Evolutionary conservation across 768 basidiomycete species (phyloP).

Genomic region (Hypholoma sublateritium): DNA sequence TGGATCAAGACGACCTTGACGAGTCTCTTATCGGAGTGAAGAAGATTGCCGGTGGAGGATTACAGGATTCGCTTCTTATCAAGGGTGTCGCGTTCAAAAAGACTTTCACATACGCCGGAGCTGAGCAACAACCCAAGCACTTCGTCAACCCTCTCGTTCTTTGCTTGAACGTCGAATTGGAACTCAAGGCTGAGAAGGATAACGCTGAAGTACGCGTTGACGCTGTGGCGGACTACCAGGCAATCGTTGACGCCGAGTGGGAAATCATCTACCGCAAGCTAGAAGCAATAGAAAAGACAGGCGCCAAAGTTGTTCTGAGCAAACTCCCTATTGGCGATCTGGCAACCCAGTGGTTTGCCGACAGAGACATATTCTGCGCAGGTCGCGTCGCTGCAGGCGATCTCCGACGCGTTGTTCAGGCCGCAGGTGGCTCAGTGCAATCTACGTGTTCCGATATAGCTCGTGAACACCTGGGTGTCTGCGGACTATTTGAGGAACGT

Average conservation of each 20-base stretch:
- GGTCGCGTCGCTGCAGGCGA: slow-evolving; percentile 91
- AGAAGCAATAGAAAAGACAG: slow-evolving; percentile 92
- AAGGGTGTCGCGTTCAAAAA: slow-evolving; percentile 97
- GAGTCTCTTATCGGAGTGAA: slow-evolving; percentile 96
- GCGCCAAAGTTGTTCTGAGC: slow-evolving; percentile 96
- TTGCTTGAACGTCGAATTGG: slow-evolving; percentile 95
- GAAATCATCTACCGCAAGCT: slow-evolving; percentile 98
- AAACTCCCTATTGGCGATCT: slow-evolving; percentile 98
- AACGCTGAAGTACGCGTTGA: slow-evolving; percentile 98
- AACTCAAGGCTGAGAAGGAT: slow-evolving; percentile 98
- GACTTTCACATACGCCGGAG: slow-evolving; percentile 98
- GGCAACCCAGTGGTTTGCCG: slow-evolving; percentile 99
- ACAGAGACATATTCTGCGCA: slow-evolving; percentile 98
- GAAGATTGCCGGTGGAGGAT: slow-evolving; percentile 95
- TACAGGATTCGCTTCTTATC: slow-evolving; percentile 93
- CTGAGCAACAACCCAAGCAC: slow-evolving; percentile 96
- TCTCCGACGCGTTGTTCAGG: slow-evolving; percentile 91
- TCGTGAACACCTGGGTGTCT: slow-evolving; percentile 90
- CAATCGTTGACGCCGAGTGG: slow-evolving; percentile 99
- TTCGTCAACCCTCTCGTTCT: slow-evolving; percentile 89
- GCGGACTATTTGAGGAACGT: slow-evolving; percentile 87
- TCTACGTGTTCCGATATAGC: slow-evolving; percentile 93
- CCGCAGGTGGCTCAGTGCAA: slow-evolving; percentile 92
- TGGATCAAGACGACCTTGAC: slow-evolving; percentile 93
- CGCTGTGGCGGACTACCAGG: slow-evolving; percentile 96